Evolutionary conservation across 768 basidiomycete species (phyloP).

Genomic region (Baorangia bicolor): DNA sequence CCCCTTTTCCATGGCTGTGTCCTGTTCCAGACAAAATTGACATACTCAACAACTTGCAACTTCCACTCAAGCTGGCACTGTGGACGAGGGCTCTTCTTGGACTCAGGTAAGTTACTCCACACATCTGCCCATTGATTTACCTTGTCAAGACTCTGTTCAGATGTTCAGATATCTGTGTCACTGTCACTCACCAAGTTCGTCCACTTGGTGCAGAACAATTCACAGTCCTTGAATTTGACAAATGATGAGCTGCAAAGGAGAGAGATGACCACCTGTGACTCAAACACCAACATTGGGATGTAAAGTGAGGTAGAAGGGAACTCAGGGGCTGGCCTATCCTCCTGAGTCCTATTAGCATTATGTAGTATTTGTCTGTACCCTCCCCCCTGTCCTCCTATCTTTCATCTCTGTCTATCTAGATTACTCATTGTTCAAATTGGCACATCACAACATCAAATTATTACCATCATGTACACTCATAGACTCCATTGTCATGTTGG

Average conservation of each 20-base stretch:
- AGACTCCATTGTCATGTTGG: not conserved
- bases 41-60: too few relatives aligned
- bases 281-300: not conserved
- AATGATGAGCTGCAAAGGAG: not conserved
- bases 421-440: not conserved
- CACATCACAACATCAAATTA: not conserved
- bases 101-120: not conserved
- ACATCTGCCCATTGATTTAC: not conserved
- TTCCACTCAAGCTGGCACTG: too few relatives aligned
- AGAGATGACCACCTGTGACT: not conserved
- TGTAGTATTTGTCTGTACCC: not conserved
- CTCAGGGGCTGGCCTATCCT: not conserved
- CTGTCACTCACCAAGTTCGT: not conserved
- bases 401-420: too few relatives aligned
- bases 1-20: too few relatives aligned
- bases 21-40: too few relatives aligned
- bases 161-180: not conserved
- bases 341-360: not conserved
- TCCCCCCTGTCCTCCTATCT: not conserved
- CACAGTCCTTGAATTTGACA: not conserved
- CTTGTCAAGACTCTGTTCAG: too few relatives aligned
- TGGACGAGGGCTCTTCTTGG: too few relatives aligned
- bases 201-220: not conserved
- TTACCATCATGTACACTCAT: not conserved
- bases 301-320: not conserved